These are phyloP conservation scores for Rhytidhysteron rufulum DNA, from an alignment of 2,329 filamentous ascomycete genomes.

Conservation along the genomic window DNA sequence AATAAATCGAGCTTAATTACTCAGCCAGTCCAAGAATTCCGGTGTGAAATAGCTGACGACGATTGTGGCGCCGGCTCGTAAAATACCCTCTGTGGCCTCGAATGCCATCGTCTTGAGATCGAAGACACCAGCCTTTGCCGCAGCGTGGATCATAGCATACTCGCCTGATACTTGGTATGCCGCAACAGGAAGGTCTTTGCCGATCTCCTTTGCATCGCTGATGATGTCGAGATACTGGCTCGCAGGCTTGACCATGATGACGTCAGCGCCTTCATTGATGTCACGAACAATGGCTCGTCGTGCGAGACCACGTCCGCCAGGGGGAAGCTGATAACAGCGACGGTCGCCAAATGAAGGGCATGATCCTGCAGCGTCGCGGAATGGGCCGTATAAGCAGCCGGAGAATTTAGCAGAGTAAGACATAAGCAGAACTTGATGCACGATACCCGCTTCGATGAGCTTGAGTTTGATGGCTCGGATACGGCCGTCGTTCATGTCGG, in stretches of 20 bases:
- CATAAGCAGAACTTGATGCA: constrained; percentile 90
- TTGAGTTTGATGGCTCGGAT: constrained; percentile 98
- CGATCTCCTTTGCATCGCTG: constrained; percentile 91
- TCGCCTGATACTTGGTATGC: constrained; percentile 97
- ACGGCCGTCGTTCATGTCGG: constrained; percentile 98
- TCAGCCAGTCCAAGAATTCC: constrained; percentile 63
- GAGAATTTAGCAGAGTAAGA: constrained; percentile 98
- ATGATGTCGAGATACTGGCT: constrained; percentile 97
- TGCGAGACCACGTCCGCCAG: constrained; percentile 85
- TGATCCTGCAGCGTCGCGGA: constrained; percentile 93
- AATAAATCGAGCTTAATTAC: too few relatives aligned
- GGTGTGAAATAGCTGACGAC: constrained; percentile 93
- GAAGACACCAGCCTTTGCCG: constrained; percentile 92
- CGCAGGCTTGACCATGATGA: constrained; percentile 99
- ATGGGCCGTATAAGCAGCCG: constrained; percentile 92
- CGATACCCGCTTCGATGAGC: constrained; percentile 89
- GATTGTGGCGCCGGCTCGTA: constrained; percentile 89
- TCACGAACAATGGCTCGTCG: constrained; percentile 86
- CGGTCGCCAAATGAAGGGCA: constrained; percentile 89
- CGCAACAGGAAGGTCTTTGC: constrained; percentile 84
- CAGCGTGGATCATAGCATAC: constrained; percentile 96
- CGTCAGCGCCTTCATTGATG: constrained; percentile 89
- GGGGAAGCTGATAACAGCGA: constrained; percentile 93
- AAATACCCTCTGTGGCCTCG: constrained; percentile 88
- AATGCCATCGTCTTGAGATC: constrained; percentile 93